phyloP scores from a whole-genome alignment of 1,139 yeast genomes.

The Citeromyces hawaiiensis region DNA sequence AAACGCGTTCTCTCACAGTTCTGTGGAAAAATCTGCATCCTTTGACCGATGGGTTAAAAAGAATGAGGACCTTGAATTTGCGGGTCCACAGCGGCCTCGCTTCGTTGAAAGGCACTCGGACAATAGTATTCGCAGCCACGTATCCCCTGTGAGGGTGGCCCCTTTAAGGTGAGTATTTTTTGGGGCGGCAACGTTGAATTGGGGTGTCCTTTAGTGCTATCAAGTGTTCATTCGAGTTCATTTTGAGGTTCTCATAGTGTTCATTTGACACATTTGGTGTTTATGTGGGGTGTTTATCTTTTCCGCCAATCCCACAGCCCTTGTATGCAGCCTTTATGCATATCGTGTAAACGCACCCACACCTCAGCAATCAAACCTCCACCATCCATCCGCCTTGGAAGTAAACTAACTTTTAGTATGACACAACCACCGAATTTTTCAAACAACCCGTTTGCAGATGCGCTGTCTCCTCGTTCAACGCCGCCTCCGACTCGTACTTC shows the following conservation, averaged over 20 bases:
- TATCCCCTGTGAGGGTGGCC: neutral
- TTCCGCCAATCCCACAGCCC: neutral
- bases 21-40: neutral
- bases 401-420: neutral
- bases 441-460: constrained; percentile 45
- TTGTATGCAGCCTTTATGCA: neutral
- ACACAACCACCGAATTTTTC: constrained; percentile 14
- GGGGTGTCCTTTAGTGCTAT: too few species aligned
- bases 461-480: constrained; percentile 19
- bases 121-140: neutral
- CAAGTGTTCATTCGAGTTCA: too few species aligned
- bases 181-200: too few species aligned
- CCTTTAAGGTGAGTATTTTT: neutral
- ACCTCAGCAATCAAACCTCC: neutral
- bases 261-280: too few species aligned
- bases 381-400: neutral
- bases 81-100: neutral
- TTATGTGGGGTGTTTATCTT: too few species aligned
- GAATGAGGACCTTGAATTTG: neutral
- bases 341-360: neutral
- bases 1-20: neutral
- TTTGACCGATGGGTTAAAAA: neutral
- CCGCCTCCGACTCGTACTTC: constrained; percentile 21
- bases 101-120: neutral
- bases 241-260: too few species aligned